Percentiles rank a stretch among this genome's conserved stretches.
Conservation (phyloP, 2,329 filamentous ascomycete genomes). For the Phaeosphaeriaceae sp. region DNA sequence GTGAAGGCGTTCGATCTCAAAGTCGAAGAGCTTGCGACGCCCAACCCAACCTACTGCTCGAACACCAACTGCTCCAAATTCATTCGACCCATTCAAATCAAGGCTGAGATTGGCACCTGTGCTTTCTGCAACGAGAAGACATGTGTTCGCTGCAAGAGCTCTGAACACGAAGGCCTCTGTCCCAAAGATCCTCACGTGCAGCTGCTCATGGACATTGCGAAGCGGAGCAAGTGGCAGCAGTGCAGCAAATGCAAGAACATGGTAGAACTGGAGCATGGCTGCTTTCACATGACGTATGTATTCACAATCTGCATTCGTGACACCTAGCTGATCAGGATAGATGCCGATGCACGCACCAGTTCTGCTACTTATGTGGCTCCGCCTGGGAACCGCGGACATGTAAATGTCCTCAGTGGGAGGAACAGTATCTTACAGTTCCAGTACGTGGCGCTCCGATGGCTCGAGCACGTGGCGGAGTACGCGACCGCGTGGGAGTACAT, state of each 20-base stretch:
- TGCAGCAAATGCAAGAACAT: slow-evolving; percentile 26
- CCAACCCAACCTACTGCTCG: slow-evolving; percentile 23
- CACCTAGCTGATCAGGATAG: slow-evolving; percentile 1
- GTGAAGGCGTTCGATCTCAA: slow-evolving; percentile 21
- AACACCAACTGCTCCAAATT: slow-evolving; percentile 19
- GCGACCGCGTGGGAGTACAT: too few relatives aligned
- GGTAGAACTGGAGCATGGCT: slow-evolving; percentile 21
- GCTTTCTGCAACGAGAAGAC: slow-evolving; percentile 14
- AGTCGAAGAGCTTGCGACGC: slow-evolving; percentile 22
- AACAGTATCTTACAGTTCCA: slow-evolving; percentile 13
- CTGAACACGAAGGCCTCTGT: slow-evolving; percentile 15
- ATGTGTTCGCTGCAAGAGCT: slow-evolving; percentile 20
- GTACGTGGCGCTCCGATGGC: background rate
- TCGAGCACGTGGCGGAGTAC: too few relatives aligned
- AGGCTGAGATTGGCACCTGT: slow-evolving; percentile 13
- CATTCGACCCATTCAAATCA: slow-evolving; percentile 14
- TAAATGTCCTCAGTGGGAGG: slow-evolving; percentile 13
- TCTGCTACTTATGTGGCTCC: slow-evolving; percentile 27
- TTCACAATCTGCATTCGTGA: background rate
- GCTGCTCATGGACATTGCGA: slow-evolving; percentile 21
- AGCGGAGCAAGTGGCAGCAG: slow-evolving; percentile 23
- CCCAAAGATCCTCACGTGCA: slow-evolving; percentile 19
- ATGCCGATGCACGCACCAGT: slow-evolving; percentile 21
- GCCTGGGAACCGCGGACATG: slow-evolving; percentile 18
- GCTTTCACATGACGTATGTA: slow-evolving; percentile 25